Evolutionary conservation across 306 rosid species (phyloP).

Genomic region (Citrullus mucosospermus): DNA sequence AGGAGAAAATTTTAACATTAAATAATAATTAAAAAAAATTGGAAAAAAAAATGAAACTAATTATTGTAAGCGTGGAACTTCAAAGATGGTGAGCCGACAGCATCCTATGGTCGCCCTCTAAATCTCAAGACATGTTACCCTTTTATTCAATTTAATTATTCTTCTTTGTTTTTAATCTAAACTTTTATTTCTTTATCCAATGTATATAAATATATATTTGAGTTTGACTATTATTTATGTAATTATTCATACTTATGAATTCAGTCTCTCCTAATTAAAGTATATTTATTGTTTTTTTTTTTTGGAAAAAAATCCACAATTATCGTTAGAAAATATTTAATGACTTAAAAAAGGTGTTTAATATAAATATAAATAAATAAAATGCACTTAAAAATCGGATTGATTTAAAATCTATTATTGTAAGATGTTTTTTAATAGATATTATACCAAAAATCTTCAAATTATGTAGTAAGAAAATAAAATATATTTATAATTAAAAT

Average conservation of each 20-base stretch:
- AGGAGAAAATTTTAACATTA: background rate
- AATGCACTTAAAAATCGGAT: too few relatives aligned
- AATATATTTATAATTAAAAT: too few relatives aligned
- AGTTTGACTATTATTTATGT: background rate
- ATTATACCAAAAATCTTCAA: too few relatives aligned
- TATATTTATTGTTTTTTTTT: too few relatives aligned
- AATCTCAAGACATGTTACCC: background rate
- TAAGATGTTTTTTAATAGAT: too few relatives aligned
- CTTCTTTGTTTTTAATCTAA: background rate
- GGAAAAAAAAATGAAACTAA: background rate
- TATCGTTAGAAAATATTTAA: too few relatives aligned
- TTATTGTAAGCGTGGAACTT: slow-evolving; percentile 5
- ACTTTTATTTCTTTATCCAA: background rate
- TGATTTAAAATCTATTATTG: too few relatives aligned
- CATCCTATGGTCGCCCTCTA: background rate
- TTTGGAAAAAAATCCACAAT: too few relatives aligned
- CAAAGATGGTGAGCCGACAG: slow-evolving; percentile 3
- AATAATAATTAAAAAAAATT: too few relatives aligned
- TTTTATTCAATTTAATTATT: background rate
- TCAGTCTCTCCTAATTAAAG: background rate
- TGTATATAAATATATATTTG: background rate
- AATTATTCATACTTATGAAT: background rate
- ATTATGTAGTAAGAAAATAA: too few relatives aligned
- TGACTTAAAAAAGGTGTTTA: too few relatives aligned
- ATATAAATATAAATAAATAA: too few relatives aligned